A percentile compares a stretch with the other conserved stretches of the same genome.
Evolutionary conservation across 371 early-diverging fungal species (phyloP).

Genomic region (Rhizopus sp.): DNA sequence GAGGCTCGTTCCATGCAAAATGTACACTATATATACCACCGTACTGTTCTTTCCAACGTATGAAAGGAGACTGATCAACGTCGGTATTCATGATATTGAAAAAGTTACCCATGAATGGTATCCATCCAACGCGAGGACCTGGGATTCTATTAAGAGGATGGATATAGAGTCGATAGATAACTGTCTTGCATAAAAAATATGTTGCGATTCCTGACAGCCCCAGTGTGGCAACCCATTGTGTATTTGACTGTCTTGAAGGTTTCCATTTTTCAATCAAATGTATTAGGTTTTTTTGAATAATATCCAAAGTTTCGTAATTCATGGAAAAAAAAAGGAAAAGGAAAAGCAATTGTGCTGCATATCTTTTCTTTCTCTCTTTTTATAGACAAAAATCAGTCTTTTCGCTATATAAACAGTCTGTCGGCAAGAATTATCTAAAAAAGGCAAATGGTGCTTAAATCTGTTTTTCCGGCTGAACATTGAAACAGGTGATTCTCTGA

Average conservation of each 20-base stretch:
- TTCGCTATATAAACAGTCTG: not conserved
- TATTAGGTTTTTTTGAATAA: not conserved
- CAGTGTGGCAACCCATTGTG: not conserved
- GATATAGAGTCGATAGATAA: constrained; percentile 45
- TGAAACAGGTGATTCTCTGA: no score
- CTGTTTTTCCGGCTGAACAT: not conserved
- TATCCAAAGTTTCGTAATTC: not conserved
- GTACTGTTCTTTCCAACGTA: constrained; percentile 52
- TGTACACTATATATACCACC: constrained; percentile 51
- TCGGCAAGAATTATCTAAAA: not conserved
- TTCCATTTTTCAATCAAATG: not conserved
- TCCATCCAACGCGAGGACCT: constrained; percentile 51
- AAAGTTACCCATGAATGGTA: constrained; percentile 53
- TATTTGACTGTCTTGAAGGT: not conserved
- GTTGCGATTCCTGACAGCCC: constrained; percentile 4
- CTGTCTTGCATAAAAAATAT: constrained; percentile 17
- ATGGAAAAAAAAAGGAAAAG: not conserved
- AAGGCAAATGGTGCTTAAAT: not conserved
- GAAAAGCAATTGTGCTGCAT: not conserved
- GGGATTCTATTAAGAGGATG: constrained; percentile 52
- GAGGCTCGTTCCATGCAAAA: constrained; percentile 45
- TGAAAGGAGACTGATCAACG: constrained; percentile 42
- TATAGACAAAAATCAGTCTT: no score
- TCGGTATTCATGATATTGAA: constrained; percentile 48
- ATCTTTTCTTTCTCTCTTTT: not conserved